A percentile compares a stretch with the other conserved stretches of the same genome.
phyloP scores from a whole-genome alignment of 208 protist genomes.

The Angomonas deanei region DNA sequence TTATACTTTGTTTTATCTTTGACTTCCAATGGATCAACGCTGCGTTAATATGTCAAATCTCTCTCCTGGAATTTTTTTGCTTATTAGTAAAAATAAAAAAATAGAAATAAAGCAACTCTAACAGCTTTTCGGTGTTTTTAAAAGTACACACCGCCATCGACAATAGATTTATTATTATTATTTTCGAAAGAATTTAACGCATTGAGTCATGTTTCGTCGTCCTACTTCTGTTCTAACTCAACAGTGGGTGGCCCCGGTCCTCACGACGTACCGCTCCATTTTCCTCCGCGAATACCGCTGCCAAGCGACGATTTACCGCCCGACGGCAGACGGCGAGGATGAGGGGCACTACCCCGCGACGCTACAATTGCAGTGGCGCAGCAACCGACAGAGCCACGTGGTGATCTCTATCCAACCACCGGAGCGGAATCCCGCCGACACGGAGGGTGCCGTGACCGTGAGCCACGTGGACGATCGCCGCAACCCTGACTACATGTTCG shows the following conservation, averaged over 20 bases:
- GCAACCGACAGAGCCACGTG: constrained; percentile 43
- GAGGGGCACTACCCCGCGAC: constrained; percentile 34
- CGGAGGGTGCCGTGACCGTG: not conserved
- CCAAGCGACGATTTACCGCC: constrained; percentile 37
- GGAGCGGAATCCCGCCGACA: constrained; percentile 1
- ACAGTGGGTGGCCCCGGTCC: not conserved
- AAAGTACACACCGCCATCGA: no score
- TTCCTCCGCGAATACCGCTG: constrained; percentile 58
- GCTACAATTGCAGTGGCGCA: constrained; percentile 60
- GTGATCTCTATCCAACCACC: constrained; percentile 40
- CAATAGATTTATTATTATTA: no score
- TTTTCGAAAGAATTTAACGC: no score
- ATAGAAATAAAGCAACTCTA: no score
- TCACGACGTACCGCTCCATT: constrained; percentile 15
- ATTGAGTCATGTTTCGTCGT: no score
- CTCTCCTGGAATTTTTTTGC: not conserved
- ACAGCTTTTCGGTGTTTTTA: no score
- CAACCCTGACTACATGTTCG: constrained; percentile 56
- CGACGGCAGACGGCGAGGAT: no score
- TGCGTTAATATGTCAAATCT: not conserved
- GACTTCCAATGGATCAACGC: not conserved
- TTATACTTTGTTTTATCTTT: not conserved
- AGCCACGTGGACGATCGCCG: not conserved
- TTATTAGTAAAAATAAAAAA: not conserved
- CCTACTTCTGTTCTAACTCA: not conserved